Evolutionary conservation across 306 rosid species (phyloP).

Genomic region (Pyrus pyrifolia): DNA sequence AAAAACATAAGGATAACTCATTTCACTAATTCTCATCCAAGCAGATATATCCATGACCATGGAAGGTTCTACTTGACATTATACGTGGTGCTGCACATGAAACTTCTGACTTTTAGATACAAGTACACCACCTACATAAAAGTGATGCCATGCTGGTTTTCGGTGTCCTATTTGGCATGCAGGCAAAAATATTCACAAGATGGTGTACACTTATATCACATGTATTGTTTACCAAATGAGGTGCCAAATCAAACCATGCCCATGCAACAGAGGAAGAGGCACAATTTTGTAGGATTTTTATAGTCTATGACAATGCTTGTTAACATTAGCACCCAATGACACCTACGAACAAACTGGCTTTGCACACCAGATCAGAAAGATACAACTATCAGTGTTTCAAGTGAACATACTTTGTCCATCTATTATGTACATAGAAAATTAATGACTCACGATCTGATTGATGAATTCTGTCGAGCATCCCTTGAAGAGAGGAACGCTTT

Average conservation of each 20-base stretch:
- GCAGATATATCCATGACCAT: neutral
- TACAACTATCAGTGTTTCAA: neutral
- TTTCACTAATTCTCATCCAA: neutral
- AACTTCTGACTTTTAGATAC: neutral
- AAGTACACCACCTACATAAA: neutral
- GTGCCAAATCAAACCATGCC: neutral
- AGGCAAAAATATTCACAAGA: neutral
- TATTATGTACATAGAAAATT: neutral
- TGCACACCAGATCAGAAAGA: neutral
- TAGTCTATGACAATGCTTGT: neutral
- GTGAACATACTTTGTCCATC: neutral
- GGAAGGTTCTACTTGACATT: neutral
- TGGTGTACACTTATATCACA: neutral
- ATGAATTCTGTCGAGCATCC: slow-evolving; percentile 84
- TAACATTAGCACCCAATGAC: neutral
- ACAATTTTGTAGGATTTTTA: neutral
- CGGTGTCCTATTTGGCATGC: neutral
- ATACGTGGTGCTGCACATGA: neutral
- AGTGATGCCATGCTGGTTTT: neutral
- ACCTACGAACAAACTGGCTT: neutral
- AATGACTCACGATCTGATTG: slow-evolving; percentile 77
- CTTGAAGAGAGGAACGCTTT: slow-evolving; percentile 58
- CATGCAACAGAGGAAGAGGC: neutral
- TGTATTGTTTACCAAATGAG: neutral
- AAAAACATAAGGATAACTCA: slow-evolving; percentile 12